Base-by-base conservation (phyloP, 192 early-diverging fungal genomes). In the Gaertneriomyces sp. region DNA sequence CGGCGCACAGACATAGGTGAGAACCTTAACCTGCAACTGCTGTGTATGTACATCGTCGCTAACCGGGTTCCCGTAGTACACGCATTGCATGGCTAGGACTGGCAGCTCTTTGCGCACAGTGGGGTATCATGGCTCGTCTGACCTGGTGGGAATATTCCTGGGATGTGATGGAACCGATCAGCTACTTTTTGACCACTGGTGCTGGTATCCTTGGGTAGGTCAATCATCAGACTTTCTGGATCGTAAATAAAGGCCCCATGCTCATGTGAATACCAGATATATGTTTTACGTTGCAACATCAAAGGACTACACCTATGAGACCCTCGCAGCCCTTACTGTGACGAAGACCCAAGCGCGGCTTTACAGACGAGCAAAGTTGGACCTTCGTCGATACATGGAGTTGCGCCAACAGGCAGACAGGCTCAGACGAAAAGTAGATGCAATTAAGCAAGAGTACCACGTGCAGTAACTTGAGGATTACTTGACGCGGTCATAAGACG, bases 81-180 rank as follows among this genome's bases (percentile, higher is more conserved):
- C 14, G 71, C 6, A 62, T 72, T 19, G 60, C 66, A 11, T 72
- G 71, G 71, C 4, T 70, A 8, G 71, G 71, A 38, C 41, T 72
- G 53, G 60, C 40, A 12, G 59, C 71, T 1, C 51, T 72, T 10
- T 72, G 71, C 47, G 58, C 71, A 41, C 71, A 72, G 53, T 72
- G 60, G 16, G 71, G 71, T 8, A 41, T 72, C 16, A 72, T 72
- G 71, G 70, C 65, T 20, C n/a, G 71, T 38, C 42, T 72, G 54
- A 72, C 71, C 7, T 72, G 60, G 59, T 66, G 58, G 66, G 71
- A 72, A 40, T 72, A 72, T 47, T 53, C 46, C 51, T 72, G 71
- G 42, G 60, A 62, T 39, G 71, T 72, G 10, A 72, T 72, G 71
- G 71, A 72, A 70, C 71, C 71, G 9, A 72, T 72, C 17, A 52